These are phyloP conservation scores for Lasiosphaeriaceae sp. DNA, from an alignment of 495 filamentous ascomycete genomes.

Conservation along the genomic window DNA sequence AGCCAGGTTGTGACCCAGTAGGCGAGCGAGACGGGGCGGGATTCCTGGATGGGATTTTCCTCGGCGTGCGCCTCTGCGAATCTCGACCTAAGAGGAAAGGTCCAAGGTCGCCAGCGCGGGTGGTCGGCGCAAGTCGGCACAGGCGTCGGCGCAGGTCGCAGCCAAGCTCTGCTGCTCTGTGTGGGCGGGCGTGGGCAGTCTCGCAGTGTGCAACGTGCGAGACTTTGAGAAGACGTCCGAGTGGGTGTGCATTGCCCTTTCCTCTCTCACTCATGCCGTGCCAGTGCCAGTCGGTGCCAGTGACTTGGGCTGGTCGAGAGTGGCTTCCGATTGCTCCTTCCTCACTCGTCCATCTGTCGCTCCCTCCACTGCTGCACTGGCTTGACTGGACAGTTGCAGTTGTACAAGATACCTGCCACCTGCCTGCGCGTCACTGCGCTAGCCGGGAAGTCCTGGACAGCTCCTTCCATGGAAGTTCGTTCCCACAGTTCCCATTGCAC, in stretches of 20 bases:
- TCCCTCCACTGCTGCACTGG: conserved; percentile 2
- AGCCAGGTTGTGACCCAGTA: neutral
- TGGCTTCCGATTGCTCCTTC: conserved; percentile 5
- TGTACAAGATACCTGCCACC: conserved; percentile 12
- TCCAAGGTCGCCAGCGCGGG: conserved; percentile 11
- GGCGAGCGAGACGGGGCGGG: conserved; percentile 19
- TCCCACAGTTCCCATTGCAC: neutral
- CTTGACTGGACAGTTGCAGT: neutral
- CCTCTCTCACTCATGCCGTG: neutral
- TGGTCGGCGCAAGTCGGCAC: conserved; percentile 13
- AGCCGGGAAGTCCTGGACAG: neutral
- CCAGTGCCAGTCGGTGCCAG: neutral
- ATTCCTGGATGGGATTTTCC: conserved; percentile 5
- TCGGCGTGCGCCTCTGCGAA: neutral
- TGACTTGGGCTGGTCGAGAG: too few relatives aligned
- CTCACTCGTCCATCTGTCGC: conserved; percentile 8
- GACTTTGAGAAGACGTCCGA: too few relatives aligned
- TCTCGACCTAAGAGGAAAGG: neutral
- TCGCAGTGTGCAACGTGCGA: neutral
- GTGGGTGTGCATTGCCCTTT: neutral
- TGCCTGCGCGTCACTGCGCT: conserved; percentile 4
- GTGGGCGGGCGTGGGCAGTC: neutral
- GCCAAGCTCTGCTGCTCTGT: neutral
- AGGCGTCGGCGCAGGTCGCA: conserved; percentile 4
- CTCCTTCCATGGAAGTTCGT: neutral